These are phyloP conservation scores for Neoconidiobolus thromboides DNA, from an alignment of 371 early-diverging fungal genomes.

Conservation along the genomic window DNA sequence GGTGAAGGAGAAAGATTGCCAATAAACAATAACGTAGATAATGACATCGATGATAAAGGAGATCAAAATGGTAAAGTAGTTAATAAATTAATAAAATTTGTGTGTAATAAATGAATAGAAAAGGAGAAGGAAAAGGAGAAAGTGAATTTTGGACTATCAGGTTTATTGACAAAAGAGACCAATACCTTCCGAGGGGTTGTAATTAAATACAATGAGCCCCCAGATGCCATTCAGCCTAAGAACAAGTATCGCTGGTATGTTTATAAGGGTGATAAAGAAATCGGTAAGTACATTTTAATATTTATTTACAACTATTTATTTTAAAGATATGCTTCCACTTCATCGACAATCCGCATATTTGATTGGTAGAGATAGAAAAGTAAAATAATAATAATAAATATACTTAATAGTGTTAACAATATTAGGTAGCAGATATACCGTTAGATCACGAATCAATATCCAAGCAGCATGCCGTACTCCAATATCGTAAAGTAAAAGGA, in stretches of 20 bases:
- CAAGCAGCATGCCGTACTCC: constrained; percentile 80
- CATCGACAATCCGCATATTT: constrained; percentile 74
- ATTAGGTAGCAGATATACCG: constrained; percentile 72
- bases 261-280: constrained; percentile 73
- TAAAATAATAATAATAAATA: constrained; percentile 14
- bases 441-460: constrained; percentile 75
- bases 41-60: no score
- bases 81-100: no score
- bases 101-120: no score
- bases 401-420: not conserved
- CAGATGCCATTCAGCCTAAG: constrained; percentile 65
- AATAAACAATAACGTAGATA: no score
- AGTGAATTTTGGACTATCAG: constrained; percentile 69
- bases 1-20: no score
- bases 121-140: constrained; percentile 12
- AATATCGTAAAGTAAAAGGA: constrained; percentile 43
- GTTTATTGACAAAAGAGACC: constrained; percentile 65
- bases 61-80: no score
- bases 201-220: constrained; percentile 75
- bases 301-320: not conserved
- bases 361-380: constrained; percentile 73
- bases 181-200: constrained; percentile 67
- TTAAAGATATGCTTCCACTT: constrained; percentile 57
- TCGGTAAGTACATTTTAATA: constrained; percentile 27
- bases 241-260: constrained; percentile 69